Evolutionary conservation across 148 eudicot species (phyloP), one percentile per base, ranked within the genome.

Genomic region (Rhododendron williamsianum): DNA sequence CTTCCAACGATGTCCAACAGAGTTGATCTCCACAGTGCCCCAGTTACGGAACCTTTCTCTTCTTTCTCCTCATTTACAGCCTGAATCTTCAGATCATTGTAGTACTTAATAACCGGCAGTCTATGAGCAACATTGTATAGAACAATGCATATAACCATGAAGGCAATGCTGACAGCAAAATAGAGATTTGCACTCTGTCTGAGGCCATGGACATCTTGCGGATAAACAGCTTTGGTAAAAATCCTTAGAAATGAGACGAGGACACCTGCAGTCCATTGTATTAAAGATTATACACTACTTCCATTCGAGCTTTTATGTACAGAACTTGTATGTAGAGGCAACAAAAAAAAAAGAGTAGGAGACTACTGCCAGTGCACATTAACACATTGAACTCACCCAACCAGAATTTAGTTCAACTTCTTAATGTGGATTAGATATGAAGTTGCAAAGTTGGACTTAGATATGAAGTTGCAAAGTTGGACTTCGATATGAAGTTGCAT

Each of bases 171-270:
- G 56, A 97, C 93, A 27, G 88, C 74, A 82, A 97, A 97, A 89
- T 97, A 97, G 19, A 97, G 91, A 88, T 93, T 94, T 35, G 98
- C 99, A 54, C 99, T 97, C 63, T 90, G 83, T 85, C 99, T 91
- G 45, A 95, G 89, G 63, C 99, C 99, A 49, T 88, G 25, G 65
- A 87, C 72, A 81, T 95, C 93, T 92, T 95, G 98, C 9, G 99
- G 89, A 87, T 91, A 97, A 49, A 94, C 91, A 21, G 98, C 94
- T 89, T 97, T 97, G 56, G 98, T 94, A 25, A 97, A 89, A 82
- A 97, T 91, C 80, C 99, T 86, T 83, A 97, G 86, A 30, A 92
- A 79, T 3, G 99, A 97, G 67, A 95, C 96, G 2, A 97, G 93
- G 80, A 95, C 98, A 36, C 99, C 99, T 97, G 94, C 90, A 89